Evolutionary conservation across 306 rosid species (phyloP).

Genomic region (Prunus mira): DNA sequence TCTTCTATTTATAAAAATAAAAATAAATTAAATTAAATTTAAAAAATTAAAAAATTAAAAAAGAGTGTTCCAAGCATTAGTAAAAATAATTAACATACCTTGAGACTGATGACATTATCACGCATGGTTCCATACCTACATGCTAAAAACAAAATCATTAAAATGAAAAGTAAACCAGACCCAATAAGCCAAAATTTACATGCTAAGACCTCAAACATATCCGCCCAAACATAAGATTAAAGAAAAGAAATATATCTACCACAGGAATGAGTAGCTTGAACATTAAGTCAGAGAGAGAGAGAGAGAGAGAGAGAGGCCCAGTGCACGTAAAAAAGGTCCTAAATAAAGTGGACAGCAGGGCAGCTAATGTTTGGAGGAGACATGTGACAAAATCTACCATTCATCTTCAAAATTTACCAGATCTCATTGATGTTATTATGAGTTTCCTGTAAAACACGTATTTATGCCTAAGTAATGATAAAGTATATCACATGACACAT

Average conservation of each 20-base stretch:
- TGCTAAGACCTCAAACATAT: too few species aligned
- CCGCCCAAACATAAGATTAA: too few species aligned
- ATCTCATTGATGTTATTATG: neutral
- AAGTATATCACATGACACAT: neutral
- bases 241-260: too few species aligned
- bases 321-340: neutral
- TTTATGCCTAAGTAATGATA: neutral
- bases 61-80: neutral
- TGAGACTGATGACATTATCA: slow-evolving; percentile 85
- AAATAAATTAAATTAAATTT: too few species aligned
- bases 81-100: slow-evolving; percentile 37
- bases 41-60: too few species aligned
- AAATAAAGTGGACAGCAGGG: neutral
- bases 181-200: slow-evolving; percentile 2
- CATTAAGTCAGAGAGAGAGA: neutral
- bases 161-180: slow-evolving; percentile 22
- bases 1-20: too few species aligned
- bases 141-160: slow-evolving; percentile 43
- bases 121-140: slow-evolving; percentile 99
- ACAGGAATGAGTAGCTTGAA: too few species aligned
- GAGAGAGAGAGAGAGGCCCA: neutral
- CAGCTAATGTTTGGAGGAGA: neutral
- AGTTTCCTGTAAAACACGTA: neutral
- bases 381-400: neutral
- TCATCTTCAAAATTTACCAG: neutral